These are phyloP conservation scores for Fusarium brachygibbosum DNA, from an alignment of 2,329 filamentous ascomycete genomes.

Conservation along the genomic window DNA sequence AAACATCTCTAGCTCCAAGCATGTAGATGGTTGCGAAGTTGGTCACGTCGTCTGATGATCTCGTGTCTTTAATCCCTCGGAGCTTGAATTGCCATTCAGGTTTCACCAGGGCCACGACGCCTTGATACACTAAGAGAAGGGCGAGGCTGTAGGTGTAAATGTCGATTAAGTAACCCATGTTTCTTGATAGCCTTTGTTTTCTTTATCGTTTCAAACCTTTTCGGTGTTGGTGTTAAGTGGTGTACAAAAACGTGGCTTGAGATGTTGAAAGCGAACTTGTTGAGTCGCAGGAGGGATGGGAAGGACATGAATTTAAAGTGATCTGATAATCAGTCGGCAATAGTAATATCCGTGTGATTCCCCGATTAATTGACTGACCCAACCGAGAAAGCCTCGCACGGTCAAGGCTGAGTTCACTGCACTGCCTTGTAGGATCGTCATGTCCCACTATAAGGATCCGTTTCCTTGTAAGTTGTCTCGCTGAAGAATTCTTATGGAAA, in stretches of 20 bases:
- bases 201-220: rapidly evolving
- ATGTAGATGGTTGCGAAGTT: background rate
- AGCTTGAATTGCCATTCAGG: background rate
- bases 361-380: background rate
- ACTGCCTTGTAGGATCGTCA: background rate
- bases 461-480: background rate
- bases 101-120: background rate
- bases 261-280: too few relatives aligned
- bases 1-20: conserved; percentile 1
- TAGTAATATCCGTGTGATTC: background rate
- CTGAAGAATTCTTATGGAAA: background rate
- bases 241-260: background rate
- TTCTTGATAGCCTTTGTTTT: background rate
- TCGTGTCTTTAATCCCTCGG: background rate
- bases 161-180: background rate
- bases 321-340: background rate
- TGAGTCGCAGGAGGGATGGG: background rate
- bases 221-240: background rate
- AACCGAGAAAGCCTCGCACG: background rate
- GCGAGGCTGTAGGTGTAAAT: background rate
- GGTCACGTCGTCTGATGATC: background rate
- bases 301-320: background rate
- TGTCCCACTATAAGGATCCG: background rate
- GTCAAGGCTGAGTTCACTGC: background rate
- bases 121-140: background rate